These are phyloP conservation scores for Paramecium caudatum DNA, from an alignment of 73 alveolate genomes.

Conservation along the genomic window DNA sequence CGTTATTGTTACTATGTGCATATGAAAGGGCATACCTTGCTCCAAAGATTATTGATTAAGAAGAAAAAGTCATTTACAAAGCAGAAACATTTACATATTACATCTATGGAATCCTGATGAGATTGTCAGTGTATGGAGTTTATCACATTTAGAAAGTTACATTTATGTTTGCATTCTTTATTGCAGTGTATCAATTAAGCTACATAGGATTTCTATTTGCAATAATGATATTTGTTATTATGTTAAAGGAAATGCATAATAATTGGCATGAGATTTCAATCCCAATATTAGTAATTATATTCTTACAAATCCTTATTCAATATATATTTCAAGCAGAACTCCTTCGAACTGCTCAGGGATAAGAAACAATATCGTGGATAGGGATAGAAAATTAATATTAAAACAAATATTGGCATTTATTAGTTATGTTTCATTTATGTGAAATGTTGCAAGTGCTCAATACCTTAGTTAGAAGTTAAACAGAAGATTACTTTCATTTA, in stretches of 20 bases:
- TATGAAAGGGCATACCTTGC: constrained; percentile 29
- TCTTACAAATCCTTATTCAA: constrained; percentile 3
- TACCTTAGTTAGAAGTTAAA: neutral
- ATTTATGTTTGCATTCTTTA: constrained; percentile 46
- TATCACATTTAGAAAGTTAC: constrained; percentile 16
- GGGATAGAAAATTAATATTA: constrained; percentile 42
- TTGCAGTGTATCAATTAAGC: constrained; percentile 11
- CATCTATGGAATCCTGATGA: neutral
- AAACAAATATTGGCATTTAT: constrained; percentile 33
- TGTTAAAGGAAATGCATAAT: neutral
- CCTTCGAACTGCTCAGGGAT: constrained; percentile 17
- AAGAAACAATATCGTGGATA: constrained; percentile 55
- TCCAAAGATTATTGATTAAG: neutral
- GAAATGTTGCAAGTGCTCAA: constrained; percentile 30
- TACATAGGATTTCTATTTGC: constrained; percentile 62
- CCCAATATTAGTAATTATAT: constrained; percentile 54
- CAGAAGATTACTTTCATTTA: neutral
- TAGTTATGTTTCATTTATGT: constrained; percentile 15
- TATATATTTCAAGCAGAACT: constrained; percentile 51
- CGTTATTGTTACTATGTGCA: constrained; percentile 39
- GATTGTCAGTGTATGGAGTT: neutral
- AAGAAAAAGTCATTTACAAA: neutral
- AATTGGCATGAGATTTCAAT: constrained; percentile 57
- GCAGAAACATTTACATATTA: constrained; percentile 1
- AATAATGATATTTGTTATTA: neutral